Conservation (phyloP, 768 basidiomycete genomes). For the Pleurotus ostreatus region DNA sequence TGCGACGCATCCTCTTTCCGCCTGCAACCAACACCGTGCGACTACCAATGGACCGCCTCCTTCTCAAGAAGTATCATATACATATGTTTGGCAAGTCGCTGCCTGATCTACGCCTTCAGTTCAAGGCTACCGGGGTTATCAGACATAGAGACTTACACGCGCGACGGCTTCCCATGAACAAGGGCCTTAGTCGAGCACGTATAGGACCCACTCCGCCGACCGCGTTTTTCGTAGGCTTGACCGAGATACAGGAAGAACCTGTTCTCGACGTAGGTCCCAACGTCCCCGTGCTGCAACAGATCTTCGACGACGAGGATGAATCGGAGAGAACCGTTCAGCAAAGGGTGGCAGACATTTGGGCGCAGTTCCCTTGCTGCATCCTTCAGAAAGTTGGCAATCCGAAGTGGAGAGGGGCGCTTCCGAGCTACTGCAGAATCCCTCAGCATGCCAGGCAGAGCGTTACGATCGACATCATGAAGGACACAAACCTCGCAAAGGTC, state of each 20-base stretch:
- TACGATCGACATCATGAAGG: not conserved
- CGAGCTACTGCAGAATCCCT: not conserved
- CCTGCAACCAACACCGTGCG: not conserved
- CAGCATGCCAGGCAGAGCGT: not conserved
- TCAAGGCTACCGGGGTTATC: not conserved
- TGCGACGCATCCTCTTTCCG: not conserved
- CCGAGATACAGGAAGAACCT: not conserved
- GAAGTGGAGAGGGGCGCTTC: not conserved
- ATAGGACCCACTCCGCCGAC: not conserved
- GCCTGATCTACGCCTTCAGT: not conserved
- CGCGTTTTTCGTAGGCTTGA: not conserved
- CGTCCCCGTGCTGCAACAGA: not conserved
- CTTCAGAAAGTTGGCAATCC: not conserved
- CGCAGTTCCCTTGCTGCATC: not conserved
- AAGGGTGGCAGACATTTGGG: not conserved
- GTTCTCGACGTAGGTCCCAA: not conserved
- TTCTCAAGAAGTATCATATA: not conserved
- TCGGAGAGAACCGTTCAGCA: not conserved
- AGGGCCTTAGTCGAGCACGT: not conserved
- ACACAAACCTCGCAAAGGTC: not conserved
- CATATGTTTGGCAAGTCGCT: not conserved
- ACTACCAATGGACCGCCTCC: not conserved
- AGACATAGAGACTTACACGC: not conserved
- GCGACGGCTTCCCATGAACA: not conserved
- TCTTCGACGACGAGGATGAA: not conserved